A percentile compares a stretch with the other conserved stretches of the same genome.
Conservation (phyloP, 75 land plant genomes). For the Pinus tabuliformis region DNA sequence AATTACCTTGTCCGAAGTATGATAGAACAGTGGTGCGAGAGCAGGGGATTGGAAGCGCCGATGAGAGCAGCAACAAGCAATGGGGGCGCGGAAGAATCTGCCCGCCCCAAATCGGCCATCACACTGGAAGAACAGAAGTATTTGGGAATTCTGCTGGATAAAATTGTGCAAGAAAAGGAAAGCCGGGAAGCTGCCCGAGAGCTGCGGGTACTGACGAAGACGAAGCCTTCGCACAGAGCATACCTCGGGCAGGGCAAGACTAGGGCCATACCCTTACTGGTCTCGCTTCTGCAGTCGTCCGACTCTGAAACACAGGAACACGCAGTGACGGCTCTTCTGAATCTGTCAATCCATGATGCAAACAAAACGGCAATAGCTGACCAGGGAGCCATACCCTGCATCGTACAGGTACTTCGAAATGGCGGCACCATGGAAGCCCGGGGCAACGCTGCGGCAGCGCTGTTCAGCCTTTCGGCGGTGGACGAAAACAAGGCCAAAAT, state of each 20-base stretch:
- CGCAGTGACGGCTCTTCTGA: conserved; percentile 68
- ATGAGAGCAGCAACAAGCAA: not conserved
- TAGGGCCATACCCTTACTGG: conserved; percentile 44
- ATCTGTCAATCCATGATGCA: conserved; percentile 70
- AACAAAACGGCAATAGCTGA: conserved; percentile 68
- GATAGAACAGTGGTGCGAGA: conserved; percentile 70
- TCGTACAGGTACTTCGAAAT: conserved; percentile 48
- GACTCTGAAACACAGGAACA: conserved; percentile 63
- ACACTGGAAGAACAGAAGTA: conserved; percentile 38
- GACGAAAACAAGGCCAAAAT: conserved; percentile 73
- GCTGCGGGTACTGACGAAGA: conserved; percentile 64
- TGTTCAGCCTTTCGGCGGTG: conserved; percentile 70
- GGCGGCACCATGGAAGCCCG: conserved; percentile 57
- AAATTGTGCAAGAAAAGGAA: conserved; percentile 24
- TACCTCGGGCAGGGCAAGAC: conserved; percentile 61
- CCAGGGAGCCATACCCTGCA: conserved; percentile 45
- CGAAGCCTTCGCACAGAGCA: conserved; percentile 48
- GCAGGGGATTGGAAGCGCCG: conserved; percentile 42
- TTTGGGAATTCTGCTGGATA: conserved; percentile 43
- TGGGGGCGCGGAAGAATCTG: not conserved
- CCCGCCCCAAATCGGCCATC: not conserved
- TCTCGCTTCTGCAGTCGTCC: conserved; percentile 37
- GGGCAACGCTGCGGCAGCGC: conserved; percentile 82
- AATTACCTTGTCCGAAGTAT: conserved; percentile 57
- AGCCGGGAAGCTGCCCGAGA: conserved; percentile 57